A percentile compares a stretch with the other conserved stretches of the same genome.
These are phyloP conservation scores for Colletotrichum sublineola DNA, from an alignment of 2,329 filamentous ascomycete genomes.

Conservation along the genomic window DNA sequence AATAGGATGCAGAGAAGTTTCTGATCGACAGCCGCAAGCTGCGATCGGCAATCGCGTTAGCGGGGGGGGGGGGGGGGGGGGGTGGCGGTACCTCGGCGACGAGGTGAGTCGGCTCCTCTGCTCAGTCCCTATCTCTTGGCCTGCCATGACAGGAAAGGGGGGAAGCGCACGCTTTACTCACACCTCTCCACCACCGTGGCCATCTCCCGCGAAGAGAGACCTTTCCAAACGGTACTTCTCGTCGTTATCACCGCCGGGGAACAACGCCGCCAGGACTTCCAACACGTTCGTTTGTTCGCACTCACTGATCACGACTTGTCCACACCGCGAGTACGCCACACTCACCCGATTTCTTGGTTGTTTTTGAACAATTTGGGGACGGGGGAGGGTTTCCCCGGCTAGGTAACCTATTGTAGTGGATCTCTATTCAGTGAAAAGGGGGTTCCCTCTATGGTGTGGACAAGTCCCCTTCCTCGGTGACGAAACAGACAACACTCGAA, in stretches of 20 bases:
- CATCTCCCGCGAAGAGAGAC: not conserved
- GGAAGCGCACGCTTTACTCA: not conserved
- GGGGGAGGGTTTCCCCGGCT: not conserved
- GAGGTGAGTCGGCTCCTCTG: not conserved
- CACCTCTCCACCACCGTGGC: not conserved
- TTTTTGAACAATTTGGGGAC: slow-evolving; percentile 10
- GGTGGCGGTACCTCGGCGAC: too few species aligned
- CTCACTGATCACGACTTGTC: not conserved
- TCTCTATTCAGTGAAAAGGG: slow-evolving; percentile 23
- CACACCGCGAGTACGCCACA: not conserved
- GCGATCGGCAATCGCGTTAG: not conserved
- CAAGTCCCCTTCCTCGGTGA: not conserved
- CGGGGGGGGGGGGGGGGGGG: not conserved
- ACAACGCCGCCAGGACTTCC: not conserved
- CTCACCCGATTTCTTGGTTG: not conserved
- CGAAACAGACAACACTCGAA: slow-evolving; percentile 20
- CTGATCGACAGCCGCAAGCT: not conserved
- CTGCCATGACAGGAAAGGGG: not conserved
- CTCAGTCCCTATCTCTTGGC: not conserved
- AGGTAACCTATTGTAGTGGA: slow-evolving; percentile 16
- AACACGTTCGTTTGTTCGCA: not conserved
- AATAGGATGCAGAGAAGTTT: not conserved
- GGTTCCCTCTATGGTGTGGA: not conserved
- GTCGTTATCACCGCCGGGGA: not conserved
- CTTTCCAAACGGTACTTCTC: not conserved